Evolutionary conservation across 306 rosid species (phyloP), one percentile per base, ranked within the genome.

Genomic region (Quercus parvula): DNA sequence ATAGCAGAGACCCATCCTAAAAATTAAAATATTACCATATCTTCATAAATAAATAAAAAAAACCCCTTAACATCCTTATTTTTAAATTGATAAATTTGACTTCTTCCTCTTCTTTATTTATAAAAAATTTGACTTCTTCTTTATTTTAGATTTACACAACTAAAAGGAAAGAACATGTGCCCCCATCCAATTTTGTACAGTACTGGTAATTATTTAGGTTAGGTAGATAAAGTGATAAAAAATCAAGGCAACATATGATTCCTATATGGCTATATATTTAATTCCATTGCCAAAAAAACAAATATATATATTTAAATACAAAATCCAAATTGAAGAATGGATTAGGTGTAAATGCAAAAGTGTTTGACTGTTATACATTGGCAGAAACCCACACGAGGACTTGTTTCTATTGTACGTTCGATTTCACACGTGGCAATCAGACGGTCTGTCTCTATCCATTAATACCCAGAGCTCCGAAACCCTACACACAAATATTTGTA

Each of bases 371-470:
- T 41, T 41, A 41, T 49, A 10, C 17, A 7, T 17, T 10, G 9
- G 30, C 35, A 57, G 70, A 78, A 28, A 27, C 46, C 72, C 81
- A 76, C 81, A 84, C 78, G 76, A 74, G 85, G 79, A 73, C 38
- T 78, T 74, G 79, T 73, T 77, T 81, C 68, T 71, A 66, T 78
- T 38, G 71, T 52, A 35, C 85, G 77, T 68, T 84, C 74, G 56
- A 8, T 41, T 17, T 75, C 80, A 73, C 85, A 83, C 90, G 88
- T 84, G 89, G 46, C 73, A 77, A 79, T 76, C 77, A 7, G 85
- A 81, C 84, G 80, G 83, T 33, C 76, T 30, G 83, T 87, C 83
- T 70, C 75, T 73, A 62, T 87, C 84, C 61, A 31, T 51, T 44
- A 10, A 75, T 30, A 17, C 25, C 11, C 59, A 24, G 19, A 63